A percentile compares a stretch with the other conserved stretches of the same genome.
These are phyloP conservation scores for Botryotinia globosa DNA, from an alignment of 2,329 filamentous ascomycete species.

Conservation along the genomic window DNA sequence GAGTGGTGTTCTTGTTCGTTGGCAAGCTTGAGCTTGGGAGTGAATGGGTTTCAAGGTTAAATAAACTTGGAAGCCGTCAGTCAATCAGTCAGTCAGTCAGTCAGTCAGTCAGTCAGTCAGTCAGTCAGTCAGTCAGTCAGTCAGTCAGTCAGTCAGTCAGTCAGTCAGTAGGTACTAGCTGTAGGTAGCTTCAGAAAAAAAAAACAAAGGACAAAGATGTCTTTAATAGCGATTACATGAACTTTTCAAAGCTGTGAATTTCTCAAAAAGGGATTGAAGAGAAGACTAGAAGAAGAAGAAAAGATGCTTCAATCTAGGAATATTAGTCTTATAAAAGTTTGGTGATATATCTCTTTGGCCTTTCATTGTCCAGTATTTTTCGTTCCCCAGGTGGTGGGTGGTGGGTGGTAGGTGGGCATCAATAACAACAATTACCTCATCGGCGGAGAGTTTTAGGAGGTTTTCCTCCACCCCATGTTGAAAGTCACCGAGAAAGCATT, in stretches of 20 bases:
- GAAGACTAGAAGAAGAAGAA: not conserved
- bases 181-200: not conserved
- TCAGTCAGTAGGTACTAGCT: not conserved
- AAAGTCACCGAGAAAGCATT: not conserved
- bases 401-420: not conserved
- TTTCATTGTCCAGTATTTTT: not conserved
- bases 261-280: not conserved
- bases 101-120: not conserved
- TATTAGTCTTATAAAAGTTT: not conserved
- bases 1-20: constrained; percentile 4
- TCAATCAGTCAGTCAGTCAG: no score
- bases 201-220: not conserved
- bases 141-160: no score
- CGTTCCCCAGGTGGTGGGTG: constrained; percentile 8
- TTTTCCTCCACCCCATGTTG: not conserved
- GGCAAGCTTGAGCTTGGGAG: constrained; percentile 3
- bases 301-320: not conserved
- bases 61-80: not conserved
- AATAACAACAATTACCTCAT: constrained; percentile 15
- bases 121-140: no score
- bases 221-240: constrained; percentile 6
- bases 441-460: constrained; percentile 5
- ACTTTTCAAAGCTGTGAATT: not conserved
- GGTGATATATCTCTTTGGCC: not conserved
- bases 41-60: constrained; percentile 7